These are phyloP conservation scores for Ehretia macrophylla DNA, from an alignment of 257 asterid genomes.

Conservation along the genomic window DNA sequence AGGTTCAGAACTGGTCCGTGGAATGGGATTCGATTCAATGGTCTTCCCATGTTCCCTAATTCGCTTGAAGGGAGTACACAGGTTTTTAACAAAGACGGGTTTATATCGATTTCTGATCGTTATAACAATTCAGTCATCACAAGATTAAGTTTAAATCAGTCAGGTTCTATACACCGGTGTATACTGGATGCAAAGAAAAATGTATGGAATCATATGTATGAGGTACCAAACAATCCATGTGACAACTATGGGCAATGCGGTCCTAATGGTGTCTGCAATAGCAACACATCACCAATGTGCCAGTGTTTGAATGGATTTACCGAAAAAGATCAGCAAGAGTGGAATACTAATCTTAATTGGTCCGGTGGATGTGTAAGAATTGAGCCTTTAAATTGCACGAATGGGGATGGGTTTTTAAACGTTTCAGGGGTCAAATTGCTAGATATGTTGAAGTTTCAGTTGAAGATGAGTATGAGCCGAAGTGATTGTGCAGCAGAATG, in stretches of 20 bases:
- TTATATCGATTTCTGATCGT: constrained; percentile 5
- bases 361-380: constrained; percentile 26
- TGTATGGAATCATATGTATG: constrained; percentile 10
- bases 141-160: constrained; percentile 1
- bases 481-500: constrained; percentile 28
- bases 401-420: constrained; percentile 25
- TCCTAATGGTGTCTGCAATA: constrained; percentile 22
- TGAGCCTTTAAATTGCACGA: constrained; percentile 13
- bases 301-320: constrained; percentile 25
- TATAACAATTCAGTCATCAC: neutral
- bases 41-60: constrained; percentile 15
- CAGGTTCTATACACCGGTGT: constrained; percentile 1
- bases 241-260: constrained; percentile 23
- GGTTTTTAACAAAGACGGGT: constrained; percentile 1
- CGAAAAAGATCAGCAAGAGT: constrained; percentile 18
- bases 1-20: constrained; percentile 16
- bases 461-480: constrained; percentile 22
- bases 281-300: constrained; percentile 24
- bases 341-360: constrained; percentile 24
- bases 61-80: neutral
- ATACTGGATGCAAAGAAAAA: constrained; percentile 6
- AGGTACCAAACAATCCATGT: constrained; percentile 16
- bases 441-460: constrained; percentile 23
- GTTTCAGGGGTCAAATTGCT: constrained; percentile 26
- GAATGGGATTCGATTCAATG: constrained; percentile 21